These are phyloP conservation scores for Mallotus repandus DNA, from an alignment of 441 rosid species.

Conservation along the genomic window DNA sequence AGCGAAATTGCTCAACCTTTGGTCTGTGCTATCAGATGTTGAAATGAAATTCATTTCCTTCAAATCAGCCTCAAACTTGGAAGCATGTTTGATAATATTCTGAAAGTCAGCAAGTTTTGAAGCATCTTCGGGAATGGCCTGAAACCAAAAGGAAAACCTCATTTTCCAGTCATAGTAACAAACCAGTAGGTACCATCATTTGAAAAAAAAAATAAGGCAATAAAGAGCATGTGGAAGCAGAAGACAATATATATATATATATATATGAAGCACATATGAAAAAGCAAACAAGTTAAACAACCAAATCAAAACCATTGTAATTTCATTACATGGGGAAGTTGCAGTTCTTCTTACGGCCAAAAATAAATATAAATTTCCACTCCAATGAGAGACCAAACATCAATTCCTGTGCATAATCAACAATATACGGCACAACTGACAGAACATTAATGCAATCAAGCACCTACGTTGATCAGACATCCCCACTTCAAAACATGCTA, in stretches of 20 bases:
- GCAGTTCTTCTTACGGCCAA: neutral
- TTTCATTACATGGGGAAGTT: neutral
- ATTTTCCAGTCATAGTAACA: constrained; percentile 6
- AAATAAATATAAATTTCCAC: neutral
- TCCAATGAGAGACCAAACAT: neutral
- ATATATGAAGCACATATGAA: neutral
- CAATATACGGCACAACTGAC: neutral
- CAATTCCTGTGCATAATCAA: neutral
- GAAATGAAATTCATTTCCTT: constrained; percentile 71
- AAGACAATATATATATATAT: neutral
- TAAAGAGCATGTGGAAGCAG: neutral
- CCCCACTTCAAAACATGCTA: neutral
- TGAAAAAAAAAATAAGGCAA: constrained; percentile 1
- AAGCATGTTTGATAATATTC: constrained; percentile 60
- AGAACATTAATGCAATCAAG: neutral
- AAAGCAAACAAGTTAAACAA: constrained; percentile 1
- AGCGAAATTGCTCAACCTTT: constrained; percentile 77
- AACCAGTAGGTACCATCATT: neutral
- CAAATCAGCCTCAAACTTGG: constrained; percentile 72
- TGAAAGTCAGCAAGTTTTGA: constrained; percentile 86
- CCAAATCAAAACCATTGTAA: neutral
- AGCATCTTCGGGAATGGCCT: constrained; percentile 97
- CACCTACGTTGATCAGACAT: neutral
- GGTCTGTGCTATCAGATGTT: constrained; percentile 55
- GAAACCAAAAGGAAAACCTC: constrained; percentile 26